Evolutionary conservation across 2,329 filamentous ascomycete species (phyloP).

Genomic region (Catunica adiposa): DNA sequence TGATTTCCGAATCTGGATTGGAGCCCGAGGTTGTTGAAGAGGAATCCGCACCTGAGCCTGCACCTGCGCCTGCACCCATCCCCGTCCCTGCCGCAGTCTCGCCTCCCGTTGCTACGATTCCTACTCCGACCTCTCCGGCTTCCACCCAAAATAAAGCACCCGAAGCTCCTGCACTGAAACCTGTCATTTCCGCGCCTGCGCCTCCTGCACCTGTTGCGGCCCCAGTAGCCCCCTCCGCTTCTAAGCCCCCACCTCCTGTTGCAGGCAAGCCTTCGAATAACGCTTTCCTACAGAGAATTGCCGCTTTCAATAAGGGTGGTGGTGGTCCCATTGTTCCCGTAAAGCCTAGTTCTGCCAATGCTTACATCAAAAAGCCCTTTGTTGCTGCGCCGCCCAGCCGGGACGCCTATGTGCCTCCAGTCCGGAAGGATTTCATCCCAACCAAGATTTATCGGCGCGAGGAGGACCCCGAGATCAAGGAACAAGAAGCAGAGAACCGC

Average conservation of each 20-base stretch:
- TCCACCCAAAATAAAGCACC: conserved; percentile 15
- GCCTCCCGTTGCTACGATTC: conserved; percentile 13
- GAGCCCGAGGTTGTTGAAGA: not conserved
- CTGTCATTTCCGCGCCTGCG: conserved; percentile 24
- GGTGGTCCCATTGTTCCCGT: conserved; percentile 80
- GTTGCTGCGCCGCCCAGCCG: conserved; percentile 87
- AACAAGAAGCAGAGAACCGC: conserved; percentile 47
- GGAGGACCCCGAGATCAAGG: conserved; percentile 60
- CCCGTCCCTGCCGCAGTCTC: conserved; percentile 5
- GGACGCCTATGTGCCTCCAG: conserved; percentile 72
- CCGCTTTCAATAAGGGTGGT: conserved; percentile 84
- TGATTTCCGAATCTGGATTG: not conserved
- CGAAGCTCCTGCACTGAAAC: conserved; percentile 21
- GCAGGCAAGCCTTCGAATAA: conserved; percentile 56
- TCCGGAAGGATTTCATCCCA: conserved; percentile 46
- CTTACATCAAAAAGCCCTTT: conserved; percentile 92
- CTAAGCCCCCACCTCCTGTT: conserved; percentile 34
- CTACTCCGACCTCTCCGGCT: conserved; percentile 22
- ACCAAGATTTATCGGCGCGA: conserved; percentile 71
- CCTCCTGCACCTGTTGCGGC: conserved; percentile 21
- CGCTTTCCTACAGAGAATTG: conserved; percentile 89
- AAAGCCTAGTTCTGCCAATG: conserved; percentile 55
- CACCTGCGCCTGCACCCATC: conserved; percentile 15
- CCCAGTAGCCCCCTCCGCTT: conserved; percentile 30
- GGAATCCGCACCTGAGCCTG: conserved; percentile 2